Conservation (phyloP, 2,329 filamentous ascomycete species). For the Penicillium sp. region DNA sequence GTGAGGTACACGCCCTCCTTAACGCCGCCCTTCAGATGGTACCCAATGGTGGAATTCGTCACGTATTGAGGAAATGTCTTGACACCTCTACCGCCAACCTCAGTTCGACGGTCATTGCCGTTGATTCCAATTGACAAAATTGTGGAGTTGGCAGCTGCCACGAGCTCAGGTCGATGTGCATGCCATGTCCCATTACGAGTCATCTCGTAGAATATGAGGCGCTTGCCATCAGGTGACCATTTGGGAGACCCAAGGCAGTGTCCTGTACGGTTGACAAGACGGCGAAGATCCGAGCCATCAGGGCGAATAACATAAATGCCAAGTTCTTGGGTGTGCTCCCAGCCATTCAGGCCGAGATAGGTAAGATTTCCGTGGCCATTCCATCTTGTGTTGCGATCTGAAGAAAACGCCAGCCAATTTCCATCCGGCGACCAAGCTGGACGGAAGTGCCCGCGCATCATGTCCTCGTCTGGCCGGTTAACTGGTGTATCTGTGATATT, state of each 20-base stretch:
- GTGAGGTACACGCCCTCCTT: slow-evolving; percentile 35
- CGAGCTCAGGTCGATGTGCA: slow-evolving; percentile 31
- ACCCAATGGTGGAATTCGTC: slow-evolving; percentile 29
- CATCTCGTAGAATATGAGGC: slow-evolving; percentile 45
- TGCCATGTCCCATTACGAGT: slow-evolving; percentile 41
- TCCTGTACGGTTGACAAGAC: neutral
- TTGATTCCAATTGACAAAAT: slow-evolving; percentile 8
- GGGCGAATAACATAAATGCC: slow-evolving; percentile 16
- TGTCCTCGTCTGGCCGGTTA: slow-evolving; percentile 14
- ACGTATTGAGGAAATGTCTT: slow-evolving; percentile 38
- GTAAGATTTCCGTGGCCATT: slow-evolving; percentile 39
- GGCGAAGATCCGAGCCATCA: slow-evolving; percentile 15
- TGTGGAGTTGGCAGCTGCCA: slow-evolving; percentile 26
- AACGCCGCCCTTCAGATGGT: slow-evolving; percentile 20
- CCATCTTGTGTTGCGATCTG: slow-evolving; percentile 46
- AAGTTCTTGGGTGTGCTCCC: slow-evolving; percentile 15
- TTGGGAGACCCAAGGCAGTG: slow-evolving; percentile 17
- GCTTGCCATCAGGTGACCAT: slow-evolving; percentile 42
- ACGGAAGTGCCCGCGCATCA: slow-evolving; percentile 41
- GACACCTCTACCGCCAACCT: slow-evolving; percentile 30
- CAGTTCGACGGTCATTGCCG: slow-evolving; percentile 33
- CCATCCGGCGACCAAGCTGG: slow-evolving; percentile 46
- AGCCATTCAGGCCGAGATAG: neutral
- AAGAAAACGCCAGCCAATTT: slow-evolving; percentile 44
- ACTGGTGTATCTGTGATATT: slow-evolving; percentile 42